Evolutionary conservation across 2,329 filamentous ascomycete genomes (phyloP).

Genomic region (Penicillium sp.): DNA sequence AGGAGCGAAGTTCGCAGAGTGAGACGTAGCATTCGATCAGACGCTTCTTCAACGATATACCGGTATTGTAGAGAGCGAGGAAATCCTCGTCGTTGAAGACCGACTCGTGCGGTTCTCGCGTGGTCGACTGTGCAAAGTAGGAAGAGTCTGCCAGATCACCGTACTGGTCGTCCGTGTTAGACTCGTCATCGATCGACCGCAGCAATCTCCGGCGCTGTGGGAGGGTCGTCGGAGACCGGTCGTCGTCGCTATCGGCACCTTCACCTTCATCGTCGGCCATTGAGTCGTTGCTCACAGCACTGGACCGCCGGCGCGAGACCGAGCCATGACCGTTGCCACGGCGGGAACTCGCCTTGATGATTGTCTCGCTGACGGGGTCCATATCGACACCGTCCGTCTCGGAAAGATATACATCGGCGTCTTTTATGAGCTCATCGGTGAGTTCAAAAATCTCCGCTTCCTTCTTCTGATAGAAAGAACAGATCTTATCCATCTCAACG

Average conservation of each 20-base stretch:
- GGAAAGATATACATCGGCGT: constrained; percentile 61
- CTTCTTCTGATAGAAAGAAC: constrained; percentile 80
- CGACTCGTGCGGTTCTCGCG: constrained; percentile 49
- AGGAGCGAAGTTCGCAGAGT: constrained; percentile 90
- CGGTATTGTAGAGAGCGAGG: constrained; percentile 58
- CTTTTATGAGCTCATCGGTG: constrained; percentile 64
- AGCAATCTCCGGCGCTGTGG: constrained; percentile 11
- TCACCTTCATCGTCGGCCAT: constrained; percentile 47
- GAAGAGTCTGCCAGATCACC: constrained; percentile 32
- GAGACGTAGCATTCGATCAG: constrained; percentile 81
- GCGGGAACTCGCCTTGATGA: constrained; percentile 34
- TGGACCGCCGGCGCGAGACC: constrained; percentile 38
- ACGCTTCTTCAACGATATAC: constrained; percentile 85
- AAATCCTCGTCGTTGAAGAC: constrained; percentile 67
- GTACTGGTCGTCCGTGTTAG: constrained; percentile 23
- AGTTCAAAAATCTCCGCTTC: constrained; percentile 80
- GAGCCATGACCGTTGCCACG: background rate
- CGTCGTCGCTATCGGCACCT: constrained; percentile 50
- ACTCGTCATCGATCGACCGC: constrained; percentile 24
- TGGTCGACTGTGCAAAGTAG: constrained; percentile 20
- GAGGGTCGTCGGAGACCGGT: constrained; percentile 33
- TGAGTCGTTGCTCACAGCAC: constrained; percentile 36
- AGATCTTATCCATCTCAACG: constrained; percentile 86
- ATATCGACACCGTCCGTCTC: constrained; percentile 43
- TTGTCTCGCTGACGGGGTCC: constrained; percentile 36